A percentile compares a stretch with the other conserved stretches of the same genome.
phyloP scores from a whole-genome alignment of 2,329 filamentous ascomycete species.

The Apiospora marii region DNA sequence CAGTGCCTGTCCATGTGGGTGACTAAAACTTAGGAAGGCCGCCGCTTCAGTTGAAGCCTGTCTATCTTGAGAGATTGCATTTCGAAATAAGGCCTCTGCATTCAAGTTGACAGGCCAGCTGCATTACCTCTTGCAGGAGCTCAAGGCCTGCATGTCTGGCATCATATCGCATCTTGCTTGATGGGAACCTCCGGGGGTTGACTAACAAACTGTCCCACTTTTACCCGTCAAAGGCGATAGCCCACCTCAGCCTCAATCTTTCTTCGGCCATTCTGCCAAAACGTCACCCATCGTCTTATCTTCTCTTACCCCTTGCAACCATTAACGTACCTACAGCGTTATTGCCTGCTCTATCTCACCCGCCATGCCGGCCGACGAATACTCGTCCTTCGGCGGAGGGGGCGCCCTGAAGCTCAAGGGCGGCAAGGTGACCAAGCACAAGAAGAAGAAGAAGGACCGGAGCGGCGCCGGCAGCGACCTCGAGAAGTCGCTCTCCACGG shows the following conservation, averaged over 20 bases:
- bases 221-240: constrained; percentile 1
- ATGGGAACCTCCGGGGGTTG: neutral
- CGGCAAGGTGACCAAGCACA: constrained; percentile 67
- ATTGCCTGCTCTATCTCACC: constrained; percentile 21
- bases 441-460: constrained; percentile 67
- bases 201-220: neutral
- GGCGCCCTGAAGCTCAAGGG: constrained; percentile 90
- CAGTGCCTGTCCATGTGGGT: neutral
- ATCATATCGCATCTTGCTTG: neutral
- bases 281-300: neutral
- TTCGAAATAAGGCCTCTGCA: neutral
- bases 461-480: constrained; percentile 49
- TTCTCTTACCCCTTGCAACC: neutral
- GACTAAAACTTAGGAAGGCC: neutral
- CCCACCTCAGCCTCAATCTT: constrained; percentile 8
- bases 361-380: constrained; percentile 78
- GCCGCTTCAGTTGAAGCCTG: neutral
- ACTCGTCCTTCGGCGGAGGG: constrained; percentile 68
- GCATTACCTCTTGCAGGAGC: neutral
- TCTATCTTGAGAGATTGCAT: neutral
- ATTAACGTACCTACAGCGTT: neutral
- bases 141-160: neutral
- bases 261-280: neutral
- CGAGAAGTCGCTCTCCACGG: constrained; percentile 54
- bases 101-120: neutral